phyloP scores from a whole-genome alignment of 2,329 filamentous ascomycete genomes.

The Colletotrichum melonis region DNA sequence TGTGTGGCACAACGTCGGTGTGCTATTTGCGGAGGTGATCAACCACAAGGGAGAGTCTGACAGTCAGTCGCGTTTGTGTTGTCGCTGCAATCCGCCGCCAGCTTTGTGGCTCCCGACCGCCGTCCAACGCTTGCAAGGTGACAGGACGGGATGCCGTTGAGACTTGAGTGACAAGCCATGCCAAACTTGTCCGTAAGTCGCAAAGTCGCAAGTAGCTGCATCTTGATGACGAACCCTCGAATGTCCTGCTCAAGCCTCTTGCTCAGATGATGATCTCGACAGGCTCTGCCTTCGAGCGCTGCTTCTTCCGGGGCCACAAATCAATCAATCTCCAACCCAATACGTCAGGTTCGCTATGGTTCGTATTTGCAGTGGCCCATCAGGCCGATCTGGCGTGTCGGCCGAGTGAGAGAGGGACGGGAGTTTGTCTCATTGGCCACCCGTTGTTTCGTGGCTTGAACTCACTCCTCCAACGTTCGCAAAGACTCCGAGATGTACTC shows the following conservation, averaged over 20 bases:
- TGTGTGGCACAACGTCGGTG: slow-evolving; percentile 31
- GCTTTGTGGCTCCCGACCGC: neutral
- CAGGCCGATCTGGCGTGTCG: slow-evolving; percentile 11
- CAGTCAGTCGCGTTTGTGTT: neutral
- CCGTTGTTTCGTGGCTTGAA: neutral
- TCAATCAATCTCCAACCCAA: slow-evolving; percentile 14
- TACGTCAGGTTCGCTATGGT: slow-evolving; percentile 8
- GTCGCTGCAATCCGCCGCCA: neutral
- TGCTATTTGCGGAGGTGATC: slow-evolving; percentile 15
- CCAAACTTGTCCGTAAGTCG: neutral
- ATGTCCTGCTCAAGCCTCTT: slow-evolving; percentile 25
- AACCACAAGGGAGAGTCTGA: slow-evolving; percentile 35
- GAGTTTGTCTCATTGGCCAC: slow-evolving; percentile 1
- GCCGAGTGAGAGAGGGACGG: slow-evolving; percentile 21
- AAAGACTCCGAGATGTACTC: slow-evolving; percentile 23
- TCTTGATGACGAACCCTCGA: neutral
- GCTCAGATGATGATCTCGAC: neutral
- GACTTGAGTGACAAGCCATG: neutral
- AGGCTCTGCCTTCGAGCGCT: neutral
- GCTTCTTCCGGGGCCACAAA: slow-evolving; percentile 17
- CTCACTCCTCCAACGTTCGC: neutral
- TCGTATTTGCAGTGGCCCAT: slow-evolving; percentile 11
- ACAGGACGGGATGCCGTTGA: slow-evolving; percentile 2
- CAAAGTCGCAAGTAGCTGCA: neutral
- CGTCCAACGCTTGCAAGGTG: neutral